These are phyloP conservation scores for Cyberlindnera lachancei DNA, from an alignment of 805 yeast species.

Conservation along the genomic window DNA sequence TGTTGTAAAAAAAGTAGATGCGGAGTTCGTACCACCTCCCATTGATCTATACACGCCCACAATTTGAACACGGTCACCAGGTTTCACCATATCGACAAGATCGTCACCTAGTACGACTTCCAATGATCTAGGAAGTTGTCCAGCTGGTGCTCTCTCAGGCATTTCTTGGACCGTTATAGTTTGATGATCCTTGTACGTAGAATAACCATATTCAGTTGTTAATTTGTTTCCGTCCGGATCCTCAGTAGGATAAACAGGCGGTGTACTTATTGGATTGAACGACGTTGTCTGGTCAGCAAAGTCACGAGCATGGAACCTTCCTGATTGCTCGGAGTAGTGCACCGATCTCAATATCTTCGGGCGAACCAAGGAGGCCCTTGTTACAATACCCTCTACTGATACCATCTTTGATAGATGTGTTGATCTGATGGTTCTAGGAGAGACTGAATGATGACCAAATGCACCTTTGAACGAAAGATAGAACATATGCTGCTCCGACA, in stretches of 20 bases:
- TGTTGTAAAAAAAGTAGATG: conserved; percentile 74
- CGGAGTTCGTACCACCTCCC: conserved; percentile 55
- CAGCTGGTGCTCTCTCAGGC: conserved; percentile 98
- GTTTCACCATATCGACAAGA: conserved; percentile 83
- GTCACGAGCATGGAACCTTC: conserved; percentile 82
- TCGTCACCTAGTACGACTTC: conserved; percentile 95
- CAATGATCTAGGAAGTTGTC: conserved; percentile 89
- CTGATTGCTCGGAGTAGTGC: conserved; percentile 82
- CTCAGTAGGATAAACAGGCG: conserved; percentile 87
- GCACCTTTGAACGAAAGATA: conserved; percentile 83
- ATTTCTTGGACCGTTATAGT: conserved; percentile 90
- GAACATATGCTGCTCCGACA: conserved; percentile 55
- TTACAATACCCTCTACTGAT: conserved; percentile 91
- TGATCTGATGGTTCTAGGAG: conserved; percentile 83
- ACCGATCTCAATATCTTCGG: conserved; percentile 90
- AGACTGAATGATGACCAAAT: conserved; percentile 79
- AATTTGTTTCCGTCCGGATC: conserved; percentile 88
- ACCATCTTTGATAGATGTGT: conserved; percentile 71
- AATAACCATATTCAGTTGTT: conserved; percentile 85
- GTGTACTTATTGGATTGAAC: conserved; percentile 73
- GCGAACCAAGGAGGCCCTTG: conserved; percentile 85
- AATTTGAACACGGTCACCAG: conserved; percentile 92
- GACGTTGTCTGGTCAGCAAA: conserved; percentile 91
- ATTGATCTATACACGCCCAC: conserved; percentile 91
- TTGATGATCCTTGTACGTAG: conserved; percentile 91